Base-by-base conservation (phyloP, 306 rosid genomes). In the Pyrus betulifolia region DNA sequence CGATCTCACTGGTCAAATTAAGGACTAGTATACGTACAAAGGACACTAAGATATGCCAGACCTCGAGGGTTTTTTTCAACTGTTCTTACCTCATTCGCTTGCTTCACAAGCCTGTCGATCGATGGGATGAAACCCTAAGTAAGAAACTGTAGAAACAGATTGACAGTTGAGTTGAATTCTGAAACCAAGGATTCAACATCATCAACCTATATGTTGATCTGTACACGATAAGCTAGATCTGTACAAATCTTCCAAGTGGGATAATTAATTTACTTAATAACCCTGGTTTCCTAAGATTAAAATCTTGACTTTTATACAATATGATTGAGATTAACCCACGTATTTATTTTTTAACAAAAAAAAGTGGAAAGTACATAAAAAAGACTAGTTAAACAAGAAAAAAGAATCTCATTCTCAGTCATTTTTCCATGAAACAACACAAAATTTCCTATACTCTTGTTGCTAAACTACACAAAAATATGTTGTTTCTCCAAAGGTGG, bases 81-180 rank as follows among this genome's bases (percentile, higher is more conserved):
- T 60, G 73, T 84, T 79, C 81, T 90, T 87, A 81, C 85, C 86
- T 91, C 93, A 84, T 71, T 81, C 38, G 65, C 74, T 84, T 73
- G 77, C 70, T 57, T 51, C 79, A 49, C 54, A 49, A 15, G 54
- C 19, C 54, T 4, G 7, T 49, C 19, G 19, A 4, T 49, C 18
- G 54, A 49, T 15, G 54, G 19, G 54, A 49, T 49, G 19, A 49
- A 4, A 49, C 54, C 52, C 52, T 46, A 27, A 57, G 28, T 9
- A 59, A 14, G 42, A 57, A 42, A 59, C 76, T 38, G 6, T 38
- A 40, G 44, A 40, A 40, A 40, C 44, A 40, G 44, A 40, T 71
- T 60, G 59, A 42, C 27, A 42, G 55, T 14, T 49, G 42, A 11
- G 57, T 59, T 58, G 68, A 73, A 40, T 49, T 49, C 40, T 35